Base-by-base conservation (phyloP, 306 rosid species). In the Vigna angularis region DNA sequence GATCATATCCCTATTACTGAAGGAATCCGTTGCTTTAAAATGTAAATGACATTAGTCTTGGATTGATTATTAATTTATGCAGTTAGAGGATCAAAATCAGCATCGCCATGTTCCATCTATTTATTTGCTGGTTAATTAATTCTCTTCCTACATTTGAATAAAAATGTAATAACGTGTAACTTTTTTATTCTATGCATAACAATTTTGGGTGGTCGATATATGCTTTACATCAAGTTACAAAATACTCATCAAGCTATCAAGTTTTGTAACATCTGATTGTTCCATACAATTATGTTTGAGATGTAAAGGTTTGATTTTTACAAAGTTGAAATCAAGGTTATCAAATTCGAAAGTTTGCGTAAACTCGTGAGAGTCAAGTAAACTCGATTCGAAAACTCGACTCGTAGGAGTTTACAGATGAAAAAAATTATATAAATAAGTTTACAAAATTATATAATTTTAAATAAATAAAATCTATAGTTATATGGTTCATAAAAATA, bases 111-210 rank as follows among this genome's bases (percentile, higher is more conserved):
- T 52, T 70, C 77, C 17, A 51, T 68, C 66, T 75, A 53, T 52
- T 75, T 78, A 49, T 73, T 70, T 62, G 76, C 82, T 73, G 87
- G 77, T 51, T 59, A 88, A n/a, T 81, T 64, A 76, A 66, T 74
- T 71, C 81, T 70, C 16, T 56, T 56, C 63, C 17, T 71, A 70
- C 70, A 80, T 81, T 78, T 45, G 79, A 85, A 86, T 81, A 84
- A 79, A 49, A 22, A 4, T 82, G 82, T 79, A 82, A 75, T 66
- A 49, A 72, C 73, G 53, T 88, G 91, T 84, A 70, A 82, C 78
- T 66, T 78, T 75, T 40, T 50, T 79, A 74, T 55, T 84, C 76
- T 44, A 71, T 70, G 79, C 40, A 69, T 69, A 61, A 16, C 57
- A 30, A 45, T 82, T 79, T 82, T 80, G 79, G 62, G 74, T 45